These are phyloP conservation scores for Taiozyma sp. DNA, from an alignment of 1,139 yeast species.

Conservation along the genomic window DNA sequence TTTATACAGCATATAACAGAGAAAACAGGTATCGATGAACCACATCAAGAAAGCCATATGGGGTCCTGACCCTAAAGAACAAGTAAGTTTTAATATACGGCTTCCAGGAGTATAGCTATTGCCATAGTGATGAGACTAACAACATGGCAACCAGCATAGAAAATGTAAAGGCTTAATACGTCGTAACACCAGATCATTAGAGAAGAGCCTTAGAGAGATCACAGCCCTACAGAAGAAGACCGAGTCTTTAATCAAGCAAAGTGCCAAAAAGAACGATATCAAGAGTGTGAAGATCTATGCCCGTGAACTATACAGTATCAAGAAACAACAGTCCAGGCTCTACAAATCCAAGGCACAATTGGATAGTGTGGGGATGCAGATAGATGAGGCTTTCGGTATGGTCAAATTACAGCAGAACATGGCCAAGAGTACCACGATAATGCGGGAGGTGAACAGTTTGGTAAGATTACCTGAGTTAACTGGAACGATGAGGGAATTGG, in stretches of 20 bases:
- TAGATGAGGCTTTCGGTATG: slow-evolving; percentile 90
- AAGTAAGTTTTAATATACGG: slow-evolving; percentile 22
- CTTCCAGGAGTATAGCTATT: background rate
- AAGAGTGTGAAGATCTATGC: slow-evolving; percentile 79
- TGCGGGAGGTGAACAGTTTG: slow-evolving; percentile 84
- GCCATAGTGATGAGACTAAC: background rate
- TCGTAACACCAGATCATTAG: slow-evolving; percentile 80
- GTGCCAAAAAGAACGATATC: slow-evolving; percentile 76
- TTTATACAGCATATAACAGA: background rate
- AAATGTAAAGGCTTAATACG: slow-evolving; percentile 79
- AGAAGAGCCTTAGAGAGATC: slow-evolving; percentile 67
- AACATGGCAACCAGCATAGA: slow-evolving; percentile 44
- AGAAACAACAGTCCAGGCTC: slow-evolving; percentile 70
- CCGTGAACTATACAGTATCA: slow-evolving; percentile 69
- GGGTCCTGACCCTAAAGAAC: slow-evolving; percentile 95
- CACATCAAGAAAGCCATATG: slow-evolving; percentile 74
- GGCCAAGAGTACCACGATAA: slow-evolving; percentile 72
- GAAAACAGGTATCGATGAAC: slow-evolving; percentile 42
- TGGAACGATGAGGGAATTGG: slow-evolving; percentile 81
- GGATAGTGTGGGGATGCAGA: slow-evolving; percentile 81
- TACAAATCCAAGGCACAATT: slow-evolving; percentile 81
- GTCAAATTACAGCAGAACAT: slow-evolving; percentile 79
- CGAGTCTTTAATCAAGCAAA: slow-evolving; percentile 62
- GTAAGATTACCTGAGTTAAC: slow-evolving; percentile 77
- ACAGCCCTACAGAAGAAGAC: slow-evolving; percentile 64